Conservation (phyloP, 108 stramenopile genomes). For the Skeletonema costatum region DNA sequence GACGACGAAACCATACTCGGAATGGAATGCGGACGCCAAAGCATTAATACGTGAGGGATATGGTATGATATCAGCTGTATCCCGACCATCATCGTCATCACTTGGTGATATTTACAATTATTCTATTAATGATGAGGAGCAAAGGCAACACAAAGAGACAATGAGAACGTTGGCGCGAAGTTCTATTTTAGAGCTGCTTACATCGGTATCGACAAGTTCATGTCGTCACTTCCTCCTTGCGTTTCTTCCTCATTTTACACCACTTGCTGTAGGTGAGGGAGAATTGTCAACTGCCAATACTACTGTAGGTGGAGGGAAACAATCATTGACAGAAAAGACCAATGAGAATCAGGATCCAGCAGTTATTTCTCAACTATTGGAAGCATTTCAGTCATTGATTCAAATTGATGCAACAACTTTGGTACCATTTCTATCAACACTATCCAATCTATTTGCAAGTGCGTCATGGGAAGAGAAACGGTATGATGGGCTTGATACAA, state of each 20-base stretch:
- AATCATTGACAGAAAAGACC: no score
- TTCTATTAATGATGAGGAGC: neutral
- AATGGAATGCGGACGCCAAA: constrained; percentile 30
- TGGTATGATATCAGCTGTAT: constrained; percentile 6
- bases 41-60: constrained; percentile 31
- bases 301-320: neutral
- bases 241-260: constrained; percentile 43
- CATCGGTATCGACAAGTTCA: constrained; percentile 19
- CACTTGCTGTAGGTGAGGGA: neutral
- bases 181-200: constrained; percentile 32
- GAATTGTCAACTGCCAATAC: neutral
- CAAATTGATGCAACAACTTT: constrained; percentile 35
- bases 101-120: neutral
- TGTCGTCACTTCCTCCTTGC: constrained; percentile 32
- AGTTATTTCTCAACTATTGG: constrained; percentile 4
- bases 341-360: neutral
- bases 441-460: constrained; percentile 19
- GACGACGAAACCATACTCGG: constrained; percentile 13
- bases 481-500: neutral
- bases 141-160: constrained; percentile 9
- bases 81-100: neutral
- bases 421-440: constrained; percentile 25
- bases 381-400: constrained; percentile 33
- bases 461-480: neutral
- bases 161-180: constrained; percentile 16